Base-by-base conservation (phyloP, 495 filamentous ascomycete species). In the Rhypophila decipiens region DNA sequence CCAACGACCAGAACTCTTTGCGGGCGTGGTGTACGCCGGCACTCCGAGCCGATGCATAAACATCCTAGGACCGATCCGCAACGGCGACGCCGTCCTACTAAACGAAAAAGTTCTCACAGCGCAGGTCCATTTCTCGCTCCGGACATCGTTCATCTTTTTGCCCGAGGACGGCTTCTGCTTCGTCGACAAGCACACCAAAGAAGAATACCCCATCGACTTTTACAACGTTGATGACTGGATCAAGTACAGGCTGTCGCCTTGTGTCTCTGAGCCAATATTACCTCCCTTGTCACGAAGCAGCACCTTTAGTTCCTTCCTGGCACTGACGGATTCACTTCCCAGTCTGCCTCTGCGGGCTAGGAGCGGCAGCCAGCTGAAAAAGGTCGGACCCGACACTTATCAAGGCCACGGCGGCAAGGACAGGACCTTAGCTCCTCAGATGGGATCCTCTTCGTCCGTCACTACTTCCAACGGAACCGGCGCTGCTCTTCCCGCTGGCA, bases 51-150 rank as follows among this genome's bases (percentile, higher is more conserved):
- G 83, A 31, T 95, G 88, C 59, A 82, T 95, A 51, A 95, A 94
- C 63, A 91, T 96, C 39, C 77, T 96, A 12, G 91, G 91, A 1
- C 90, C 91, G 0, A 57, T 98, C 2, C 80, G 91, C 37, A 94
- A 93, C 57, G 90, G 90, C 11, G 91, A 96, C 58, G 84, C 89
- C 21, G 93, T 96, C 1, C 73, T 96, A 3, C 68, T 98, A 27
- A 95, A 88, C 58, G 89, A 88, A 18, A 87, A 87, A 47, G 87
- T 96, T 2, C 74, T 98, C 2, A 96, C 90, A 1, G 90, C 93
- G 0, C 89, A 96, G 64, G 90, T 95, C 42, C 95, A 91, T 64
- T 96, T 98, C 65, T 88, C 86, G 1, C 78, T 98, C 34, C 84
- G 91, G 5, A 96, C 87, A 2, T 87, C 78, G 45, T 98, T 84